Conservation (phyloP, 371 early-diverging fungal species). For the Chytridiales sp. region DNA sequence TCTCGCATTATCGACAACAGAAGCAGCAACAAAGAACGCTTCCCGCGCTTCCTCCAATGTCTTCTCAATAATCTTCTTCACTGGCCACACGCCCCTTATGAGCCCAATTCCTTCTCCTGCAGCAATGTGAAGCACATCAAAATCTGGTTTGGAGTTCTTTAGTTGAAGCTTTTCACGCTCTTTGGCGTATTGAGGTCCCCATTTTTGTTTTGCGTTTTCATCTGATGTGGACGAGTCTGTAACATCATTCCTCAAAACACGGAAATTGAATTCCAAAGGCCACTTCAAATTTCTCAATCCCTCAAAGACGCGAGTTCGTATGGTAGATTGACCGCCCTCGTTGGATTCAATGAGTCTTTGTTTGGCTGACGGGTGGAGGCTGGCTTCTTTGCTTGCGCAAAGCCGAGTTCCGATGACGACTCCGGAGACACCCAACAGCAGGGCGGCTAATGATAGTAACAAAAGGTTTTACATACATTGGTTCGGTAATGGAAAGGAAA, state of each 20-base stretch:
- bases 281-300: slow-evolving; percentile 9
- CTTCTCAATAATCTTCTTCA: slow-evolving; percentile 6
- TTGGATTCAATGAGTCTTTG: not conserved
- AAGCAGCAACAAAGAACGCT: not conserved
- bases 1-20: not conserved
- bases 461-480: not conserved
- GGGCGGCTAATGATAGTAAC: not conserved
- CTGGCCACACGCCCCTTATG: slow-evolving; percentile 11
- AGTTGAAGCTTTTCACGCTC: no score
- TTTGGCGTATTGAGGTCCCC: no score
- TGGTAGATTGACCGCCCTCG: slow-evolving; percentile 17
- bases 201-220: no score
- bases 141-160: no score
- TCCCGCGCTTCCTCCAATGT: slow-evolving; percentile 11
- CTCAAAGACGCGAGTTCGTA: slow-evolving; percentile 13
- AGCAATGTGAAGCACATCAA: slow-evolving; percentile 6
- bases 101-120: slow-evolving; percentile 21
- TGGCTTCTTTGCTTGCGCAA: slow-evolving; percentile 15
- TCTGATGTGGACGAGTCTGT: not conserved
- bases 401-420: slow-evolving; percentile 20
- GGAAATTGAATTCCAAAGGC: slow-evolving; percentile 8
- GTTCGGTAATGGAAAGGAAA: not conserved
- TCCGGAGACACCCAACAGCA: slow-evolving; percentile 17
- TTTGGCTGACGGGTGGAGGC: slow-evolving; percentile 8
- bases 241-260: slow-evolving; percentile 5